A percentile compares a stretch with the other conserved stretches of the same genome.
phyloP scores from a whole-genome alignment of 192 early-diverging fungal species.

The Podila verticillata region DNA sequence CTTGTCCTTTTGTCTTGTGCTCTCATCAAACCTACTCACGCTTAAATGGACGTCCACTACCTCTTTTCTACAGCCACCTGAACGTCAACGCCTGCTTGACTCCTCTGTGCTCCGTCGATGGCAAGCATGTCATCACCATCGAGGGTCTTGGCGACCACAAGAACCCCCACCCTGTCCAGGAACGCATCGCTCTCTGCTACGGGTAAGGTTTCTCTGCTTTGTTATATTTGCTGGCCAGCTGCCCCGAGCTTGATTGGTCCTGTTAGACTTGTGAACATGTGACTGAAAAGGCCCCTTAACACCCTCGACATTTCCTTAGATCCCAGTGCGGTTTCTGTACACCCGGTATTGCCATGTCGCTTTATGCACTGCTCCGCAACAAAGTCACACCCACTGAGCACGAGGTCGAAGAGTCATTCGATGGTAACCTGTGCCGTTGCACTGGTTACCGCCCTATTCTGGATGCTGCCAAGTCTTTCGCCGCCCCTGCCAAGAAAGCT shows the following conservation, averaged over 20 bases:
- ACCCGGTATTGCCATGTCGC: slow-evolving; percentile 90
- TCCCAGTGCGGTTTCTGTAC: slow-evolving; percentile 95
- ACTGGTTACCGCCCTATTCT: slow-evolving; percentile 91
- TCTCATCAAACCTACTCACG: no score
- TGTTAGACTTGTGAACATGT: background rate
- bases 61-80: slow-evolving; percentile 40
- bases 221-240: background rate
- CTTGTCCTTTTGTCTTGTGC: no score
- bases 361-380: slow-evolving; percentile 81
- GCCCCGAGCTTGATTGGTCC: no score
- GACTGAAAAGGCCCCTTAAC: background rate
- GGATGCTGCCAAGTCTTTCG: slow-evolving; percentile 79
- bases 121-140: slow-evolving; percentile 85
- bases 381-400: slow-evolving; percentile 71
- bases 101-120: slow-evolving; percentile 75
- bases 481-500: slow-evolving; percentile 32
- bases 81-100: slow-evolving; percentile 71
- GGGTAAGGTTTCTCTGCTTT: slow-evolving; percentile 49
- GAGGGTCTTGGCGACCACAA: slow-evolving; percentile 78
- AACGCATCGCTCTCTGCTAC: slow-evolving; percentile 76
- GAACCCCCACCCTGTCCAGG: slow-evolving; percentile 80
- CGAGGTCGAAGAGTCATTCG: slow-evolving; percentile 86
- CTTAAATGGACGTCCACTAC: background rate
- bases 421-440: slow-evolving; percentile 91
- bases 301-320: slow-evolving; percentile 20